Evolutionary conservation across 2,329 filamentous ascomycete species (phyloP), one percentile per base, ranked within the genome.

Genomic region (Neurospora crassa): DNA sequence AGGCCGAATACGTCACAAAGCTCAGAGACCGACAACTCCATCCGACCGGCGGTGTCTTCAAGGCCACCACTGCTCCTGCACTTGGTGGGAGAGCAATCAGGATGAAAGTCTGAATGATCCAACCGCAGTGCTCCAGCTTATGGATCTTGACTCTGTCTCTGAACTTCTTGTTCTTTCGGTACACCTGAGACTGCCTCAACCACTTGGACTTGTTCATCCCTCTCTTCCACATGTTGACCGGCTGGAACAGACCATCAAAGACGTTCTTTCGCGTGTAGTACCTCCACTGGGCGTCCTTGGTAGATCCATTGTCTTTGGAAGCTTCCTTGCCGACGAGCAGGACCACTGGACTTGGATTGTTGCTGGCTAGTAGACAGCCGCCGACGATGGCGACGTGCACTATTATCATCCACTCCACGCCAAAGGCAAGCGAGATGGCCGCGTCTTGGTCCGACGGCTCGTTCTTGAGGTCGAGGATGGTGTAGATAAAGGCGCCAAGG

Each of bases 371-470:
- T 8, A 79, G 74, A 70, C 75, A 76, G n/a, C 77, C 77, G 29
- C 73, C 74, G n/a, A 79, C 72, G 40, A 78, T 78, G 24, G 78
- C 75, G 14, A 78, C 74, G 69, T 78, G 76, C 14, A 77, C 75
- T 29, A 79, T 77, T 34, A 77, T 76, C 75, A 78, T 78, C 75
- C 76, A 79, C 73, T 75, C 75, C 12, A 78, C 75, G 1, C 78
- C 78, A 71, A 79, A 79, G 6, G 76, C 77, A 2, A 79, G 67
- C 0, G 75, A 72, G n/a, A 74, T 72, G n/a, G 77, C 75, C 1
- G 76, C 74, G 59, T 79, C 76, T n/a, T 77, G 71, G 67, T 77
- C 73, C 16, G 74, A 74, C 1, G 70, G 70, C 43, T 70, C n/a
- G 20, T 40, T 70, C 16, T 43, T 53, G 20, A 70, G 70, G 42